Base-by-base conservation (phyloP, 2,329 filamentous ascomycete genomes). In the Pseudogymnoascus sp. region DNA sequence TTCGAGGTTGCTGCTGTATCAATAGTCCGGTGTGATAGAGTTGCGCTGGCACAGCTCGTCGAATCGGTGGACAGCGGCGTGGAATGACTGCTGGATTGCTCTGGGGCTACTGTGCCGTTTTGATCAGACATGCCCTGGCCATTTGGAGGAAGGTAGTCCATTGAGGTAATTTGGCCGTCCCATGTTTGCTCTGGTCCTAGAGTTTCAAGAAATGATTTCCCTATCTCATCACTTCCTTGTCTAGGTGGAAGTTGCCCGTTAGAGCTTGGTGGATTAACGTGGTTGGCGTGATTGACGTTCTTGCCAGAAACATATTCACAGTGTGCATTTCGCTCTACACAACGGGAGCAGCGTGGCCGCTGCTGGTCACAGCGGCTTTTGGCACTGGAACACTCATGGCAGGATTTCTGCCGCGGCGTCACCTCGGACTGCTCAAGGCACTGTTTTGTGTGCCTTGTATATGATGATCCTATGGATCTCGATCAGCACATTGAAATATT, bases 291-390 rank as follows among this genome's bases (percentile, higher is more conserved):
- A 8, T 31, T 53, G 47, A 31, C n/a, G 14, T 31, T 53, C 26
- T 53, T 53, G n/a, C 47, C 8, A n/a, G 59, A 61, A 37, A 61
- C n/a, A 61, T 72, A 73, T 11, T 61, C 61, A 42, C 71, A 73
- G 1, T 62, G 8, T 13, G 64, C 47, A 16, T 62, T 64, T 24
- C 69, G 67, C 13, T 59, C 29, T n/a, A 40, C 40, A 60, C 71
- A 73, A 2, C 71, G 67, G 44, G 68, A 66, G 60, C 72, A 72
- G 14, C 31, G 40, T 4, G 71, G 71, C 13, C 68, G 64, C 24
- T 65, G 62, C 26, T 71, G 40, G 56, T 71, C 69, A 59, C 72
- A 73, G 53, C 70, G 69, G n/a, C 67, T 63, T 64, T 72, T 73
- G 19, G 70, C 69, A n/a, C 26, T 33, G 11, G 68, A 69, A 62